These are phyloP conservation scores for Fusarium nisikadoi DNA, from an alignment of 2,329 filamentous ascomycete genomes.

Conservation along the genomic window DNA sequence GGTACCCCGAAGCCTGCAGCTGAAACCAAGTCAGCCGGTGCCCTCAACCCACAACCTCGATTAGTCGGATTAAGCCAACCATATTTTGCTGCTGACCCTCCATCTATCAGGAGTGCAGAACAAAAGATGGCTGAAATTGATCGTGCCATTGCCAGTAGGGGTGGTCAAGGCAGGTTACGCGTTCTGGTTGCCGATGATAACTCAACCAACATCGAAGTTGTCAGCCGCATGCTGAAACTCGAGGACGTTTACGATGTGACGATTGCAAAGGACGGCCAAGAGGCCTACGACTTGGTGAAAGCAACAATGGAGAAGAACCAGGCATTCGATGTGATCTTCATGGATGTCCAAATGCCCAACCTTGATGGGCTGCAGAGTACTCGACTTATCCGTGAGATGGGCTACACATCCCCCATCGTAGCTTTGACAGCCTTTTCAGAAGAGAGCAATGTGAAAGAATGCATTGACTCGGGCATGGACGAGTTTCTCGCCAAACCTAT, in stretches of 20 bases:
- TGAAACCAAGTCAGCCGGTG: slow-evolving; percentile 48
- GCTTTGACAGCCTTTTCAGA: slow-evolving; percentile 91
- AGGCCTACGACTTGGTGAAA: slow-evolving; percentile 88
- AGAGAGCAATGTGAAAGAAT: slow-evolving; percentile 87
- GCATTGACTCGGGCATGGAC: slow-evolving; percentile 91
- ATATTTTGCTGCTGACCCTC: slow-evolving; percentile 71
- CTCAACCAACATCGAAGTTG: slow-evolving; percentile 67
- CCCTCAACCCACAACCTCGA: slow-evolving; percentile 76
- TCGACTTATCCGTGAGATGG: slow-evolving; percentile 83
- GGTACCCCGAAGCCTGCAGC: slow-evolving; percentile 38
- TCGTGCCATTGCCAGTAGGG: slow-evolving; percentile 70
- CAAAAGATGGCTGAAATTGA: slow-evolving; percentile 75
- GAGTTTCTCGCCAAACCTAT: slow-evolving; percentile 85
- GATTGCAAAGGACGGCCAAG: slow-evolving; percentile 85
- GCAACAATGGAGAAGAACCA: slow-evolving; percentile 78
- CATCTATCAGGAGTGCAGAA: slow-evolving; percentile 54
- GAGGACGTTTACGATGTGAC: slow-evolving; percentile 89
- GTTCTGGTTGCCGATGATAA: slow-evolving; percentile 85
- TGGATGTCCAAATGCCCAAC: slow-evolving; percentile 97
- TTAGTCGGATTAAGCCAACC: slow-evolving; percentile 85
- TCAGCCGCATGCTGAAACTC: slow-evolving; percentile 74
- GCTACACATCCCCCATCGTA: slow-evolving; percentile 88
- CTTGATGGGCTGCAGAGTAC: slow-evolving; percentile 90
- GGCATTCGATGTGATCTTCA: slow-evolving; percentile 89
- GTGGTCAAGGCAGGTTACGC: slow-evolving; percentile 71